Evolutionary conservation across 805 yeast genomes (phyloP), one percentile per base, ranked within the genome.

Genomic region (Metschnikowia corniflorae): DNA sequence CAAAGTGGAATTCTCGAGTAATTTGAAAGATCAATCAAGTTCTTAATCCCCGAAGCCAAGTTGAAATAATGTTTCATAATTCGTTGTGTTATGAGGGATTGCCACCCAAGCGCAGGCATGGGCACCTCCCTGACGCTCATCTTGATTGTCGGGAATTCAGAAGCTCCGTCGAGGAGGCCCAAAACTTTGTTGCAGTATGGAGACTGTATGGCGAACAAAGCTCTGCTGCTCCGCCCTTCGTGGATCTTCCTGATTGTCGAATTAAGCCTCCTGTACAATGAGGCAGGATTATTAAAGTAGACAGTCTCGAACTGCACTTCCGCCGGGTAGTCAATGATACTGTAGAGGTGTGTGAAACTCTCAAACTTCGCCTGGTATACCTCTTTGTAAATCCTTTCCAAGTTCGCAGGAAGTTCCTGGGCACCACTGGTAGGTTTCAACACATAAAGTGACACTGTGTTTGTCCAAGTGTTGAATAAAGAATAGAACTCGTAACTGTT

Each of bases 1-100:
- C 97, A 86, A 23, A 93, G 55, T 2, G 98, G 98, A 33, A 93
- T 75, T 37, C 82, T 80, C 26, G 91, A 77, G 54, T 82, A 86
- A 40, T 73, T 71, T 0, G 97, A 71, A 35, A 86, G 57, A 0
- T 77, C 65, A 14, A 80, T 70, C 61, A 86, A 67, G 49, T 82
- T 81, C 25, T 71, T 67, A 19, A 88, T 54, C 85, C 95, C 82
- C 2, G 79, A 65, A 0, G 93, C 83, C 29, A 88, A 61, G 0
- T 86, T 78, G 29, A 91, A 68, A 55, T 79, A 78, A 46, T 84
- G 88, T 48, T 80, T 81, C 27, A 81, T 69, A 4, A 86, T 64
- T 44, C 86, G 65, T 44, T 78, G 80, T 36, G 80, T 65, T 6
- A 86, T 70, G 10, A 77, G 64, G 2, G 75, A 57, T 55, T 86